A percentile compares a stretch with the other conserved stretches of the same genome.
Conservation (phyloP, 306 rosid species). For the Pyrus bretschneideri region DNA sequence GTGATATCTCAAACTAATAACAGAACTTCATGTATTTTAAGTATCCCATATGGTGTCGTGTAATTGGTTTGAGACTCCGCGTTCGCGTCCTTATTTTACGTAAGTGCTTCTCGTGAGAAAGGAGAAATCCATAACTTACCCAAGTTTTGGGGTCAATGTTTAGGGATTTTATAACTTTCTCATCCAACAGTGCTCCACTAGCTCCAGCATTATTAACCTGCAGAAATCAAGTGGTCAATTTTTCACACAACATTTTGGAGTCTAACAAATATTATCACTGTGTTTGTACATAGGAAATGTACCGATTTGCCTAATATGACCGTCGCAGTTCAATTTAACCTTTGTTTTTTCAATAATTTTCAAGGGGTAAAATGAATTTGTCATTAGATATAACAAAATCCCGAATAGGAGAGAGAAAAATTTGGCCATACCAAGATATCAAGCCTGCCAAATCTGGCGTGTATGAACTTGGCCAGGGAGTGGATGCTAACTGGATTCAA, state of each 20-base stretch:
- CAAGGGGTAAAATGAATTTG: too few species aligned
- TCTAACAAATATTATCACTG: too few species aligned
- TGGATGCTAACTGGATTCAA: conserved; percentile 27
- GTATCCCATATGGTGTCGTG: too few species aligned
- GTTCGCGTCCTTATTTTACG: too few species aligned
- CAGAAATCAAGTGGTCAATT: neutral
- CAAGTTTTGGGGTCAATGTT: conserved; percentile 35
- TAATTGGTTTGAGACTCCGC: neutral
- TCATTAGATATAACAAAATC: neutral
- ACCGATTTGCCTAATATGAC: too few species aligned
- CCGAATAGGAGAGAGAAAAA: neutral
- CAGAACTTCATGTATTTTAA: too few species aligned
- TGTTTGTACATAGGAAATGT: too few species aligned
- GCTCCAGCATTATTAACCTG: conserved; percentile 59
- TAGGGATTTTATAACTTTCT: conserved; percentile 31
- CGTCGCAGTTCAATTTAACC: too few species aligned
- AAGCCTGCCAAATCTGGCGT: conserved; percentile 34
- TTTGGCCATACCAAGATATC: conserved; percentile 41
- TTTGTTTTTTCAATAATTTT: too few species aligned
- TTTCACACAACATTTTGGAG: too few species aligned
- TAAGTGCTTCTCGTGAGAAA: too few species aligned
- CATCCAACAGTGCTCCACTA: conserved; percentile 31
- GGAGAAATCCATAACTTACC: conserved; percentile 14
- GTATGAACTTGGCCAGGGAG: conserved; percentile 32
- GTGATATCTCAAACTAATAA: too few species aligned